Base-by-base conservation (phyloP, 352 stramenopile species). In the Phytophthora hibernalis region DNA sequence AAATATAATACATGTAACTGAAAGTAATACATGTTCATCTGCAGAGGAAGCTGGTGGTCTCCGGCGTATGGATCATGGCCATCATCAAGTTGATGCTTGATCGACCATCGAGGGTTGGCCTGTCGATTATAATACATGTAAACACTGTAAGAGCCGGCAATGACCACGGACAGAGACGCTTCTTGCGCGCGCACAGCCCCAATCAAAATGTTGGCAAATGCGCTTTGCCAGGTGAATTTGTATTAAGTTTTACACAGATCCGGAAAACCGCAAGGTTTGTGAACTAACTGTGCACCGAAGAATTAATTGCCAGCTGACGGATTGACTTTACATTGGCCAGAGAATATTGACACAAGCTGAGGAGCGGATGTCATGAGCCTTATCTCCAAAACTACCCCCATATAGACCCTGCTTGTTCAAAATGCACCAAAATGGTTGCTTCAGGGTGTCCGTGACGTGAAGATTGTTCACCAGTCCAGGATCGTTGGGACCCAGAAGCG, bases 141-240 rank as follows among this genome's bases (percentile, higher is more conserved):
- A 54, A n/a, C 28, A 43, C 3, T 43, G 35, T 43, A 40, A 54
- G 37, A 50, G 54, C 22, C 38, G 35, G 54, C 55, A 3, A 10
- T 30, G 43, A 54, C 22, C n/a, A 24, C 24, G 53, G 18, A 51
- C 53, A 54, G 22, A 54, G 20, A 63, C 43, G 22, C 37, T 40
- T 47, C 42, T 28, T 16, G 40, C 42, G 7, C 37, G 13, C 21
- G 21, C 15, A n/a, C 33, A 38, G 37, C 16, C 10, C 1, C 37
- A 43, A 43, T 43, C 37, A 21, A 43, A 43, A 43, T 43, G 37
- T 43, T 20, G 37, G 16, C 37, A 48, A 48, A 48, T 9, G 42
- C 1, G 42, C 8, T 26, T 49, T 49, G 42, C n/a, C 10, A 5
- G 9, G 42, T 49, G 11, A 49, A 49, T 28, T 49, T 28, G 42